phyloP scores from a whole-genome alignment of 2,329 filamentous ascomycete genomes.

The Fusarium subtropicale region DNA sequence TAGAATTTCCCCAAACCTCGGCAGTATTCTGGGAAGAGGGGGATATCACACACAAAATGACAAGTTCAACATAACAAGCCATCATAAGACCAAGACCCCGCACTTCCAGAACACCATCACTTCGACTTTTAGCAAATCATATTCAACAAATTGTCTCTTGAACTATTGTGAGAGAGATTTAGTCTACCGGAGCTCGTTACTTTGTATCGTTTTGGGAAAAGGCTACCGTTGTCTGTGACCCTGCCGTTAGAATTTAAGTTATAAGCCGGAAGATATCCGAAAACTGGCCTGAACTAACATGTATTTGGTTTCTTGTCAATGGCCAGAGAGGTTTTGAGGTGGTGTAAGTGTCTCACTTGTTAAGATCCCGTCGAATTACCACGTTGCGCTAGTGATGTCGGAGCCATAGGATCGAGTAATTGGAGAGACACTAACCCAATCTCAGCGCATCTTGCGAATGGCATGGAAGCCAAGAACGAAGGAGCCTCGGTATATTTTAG shows the following conservation, averaged over 20 bases:
- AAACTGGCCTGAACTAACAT: background rate
- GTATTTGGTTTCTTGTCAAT: background rate
- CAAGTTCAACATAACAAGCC: background rate
- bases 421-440: background rate
- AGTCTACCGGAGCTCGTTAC: slow-evolving; percentile 8
- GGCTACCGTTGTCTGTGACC: background rate
- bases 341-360: background rate
- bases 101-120: slow-evolving; percentile 23
- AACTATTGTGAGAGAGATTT: background rate
- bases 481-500: background rate
- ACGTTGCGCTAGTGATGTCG: background rate
- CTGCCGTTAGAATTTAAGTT: background rate
- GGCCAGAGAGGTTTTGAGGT: background rate
- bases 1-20: slow-evolving; percentile 3
- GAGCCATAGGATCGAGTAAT: background rate
- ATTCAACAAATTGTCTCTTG: background rate
- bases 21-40: slow-evolving; percentile 3
- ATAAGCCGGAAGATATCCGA: background rate
- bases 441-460: background rate
- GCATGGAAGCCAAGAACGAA: background rate
- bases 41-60: slow-evolving; percentile 4
- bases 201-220: slow-evolving; percentile 14
- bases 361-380: background rate
- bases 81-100: slow-evolving; percentile 26
- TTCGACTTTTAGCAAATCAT: background rate